phyloP scores from a whole-genome alignment of 495 filamentous ascomycete species.

The Tuber magnatum region DNA sequence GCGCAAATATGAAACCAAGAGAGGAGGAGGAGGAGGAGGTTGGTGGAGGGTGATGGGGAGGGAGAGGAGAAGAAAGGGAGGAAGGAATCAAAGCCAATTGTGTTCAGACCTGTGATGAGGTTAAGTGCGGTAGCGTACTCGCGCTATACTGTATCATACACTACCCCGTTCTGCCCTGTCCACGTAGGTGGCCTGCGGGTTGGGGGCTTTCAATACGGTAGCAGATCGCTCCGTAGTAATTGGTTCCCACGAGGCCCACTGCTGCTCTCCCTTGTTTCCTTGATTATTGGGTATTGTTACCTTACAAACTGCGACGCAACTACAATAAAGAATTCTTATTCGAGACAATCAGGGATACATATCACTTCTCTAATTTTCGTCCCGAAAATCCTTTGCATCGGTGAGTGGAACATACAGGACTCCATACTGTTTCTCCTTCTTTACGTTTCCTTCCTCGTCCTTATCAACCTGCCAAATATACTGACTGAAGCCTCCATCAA shows the following conservation, averaged over 20 bases:
- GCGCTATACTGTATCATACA: not conserved
- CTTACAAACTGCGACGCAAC: not conserved
- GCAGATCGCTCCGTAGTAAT: not conserved
- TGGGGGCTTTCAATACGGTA: not conserved
- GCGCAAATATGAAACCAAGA: not conserved
- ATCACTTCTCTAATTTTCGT: constrained; percentile 13
- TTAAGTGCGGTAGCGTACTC: not conserved
- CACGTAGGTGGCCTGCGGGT: not conserved
- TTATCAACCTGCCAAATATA: constrained; percentile 90
- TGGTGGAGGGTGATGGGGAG: not conserved
- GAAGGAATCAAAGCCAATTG: not conserved
- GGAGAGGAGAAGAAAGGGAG: not conserved
- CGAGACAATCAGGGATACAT: not conserved
- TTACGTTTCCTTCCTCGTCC: constrained; percentile 65
- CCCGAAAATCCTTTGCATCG: constrained; percentile 51
- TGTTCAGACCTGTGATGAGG: not conserved
- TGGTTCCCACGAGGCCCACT: not conserved
- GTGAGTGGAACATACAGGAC: constrained; percentile 93
- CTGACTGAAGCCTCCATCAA: constrained; percentile 56
- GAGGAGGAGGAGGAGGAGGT: not conserved
- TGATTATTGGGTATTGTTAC: not conserved
- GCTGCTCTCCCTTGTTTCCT: not conserved
- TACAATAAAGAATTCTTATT: not conserved
- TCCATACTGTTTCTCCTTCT: constrained; percentile 66
- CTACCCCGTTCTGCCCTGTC: not conserved